Evolutionary conservation across 306 rosid genomes (phyloP), one percentile per base, ranked within the genome.

Genomic region (Abrus precatorius): DNA sequence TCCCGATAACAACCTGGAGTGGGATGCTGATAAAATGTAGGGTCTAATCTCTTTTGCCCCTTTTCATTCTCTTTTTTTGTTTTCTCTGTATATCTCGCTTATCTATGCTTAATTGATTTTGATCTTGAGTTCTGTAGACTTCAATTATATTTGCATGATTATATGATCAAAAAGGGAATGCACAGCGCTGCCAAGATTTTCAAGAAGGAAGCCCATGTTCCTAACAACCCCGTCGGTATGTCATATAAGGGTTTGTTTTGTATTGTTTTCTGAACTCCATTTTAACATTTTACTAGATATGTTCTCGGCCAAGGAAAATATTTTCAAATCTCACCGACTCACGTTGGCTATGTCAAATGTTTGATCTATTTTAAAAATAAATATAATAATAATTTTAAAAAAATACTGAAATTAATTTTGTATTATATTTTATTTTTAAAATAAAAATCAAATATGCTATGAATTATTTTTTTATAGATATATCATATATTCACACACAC

Each of bases 131-230:
- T 69, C 9, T 40, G 2, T 80, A 91, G 95, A 49, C 45, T 91
- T 78, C 50, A 14, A 27, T 1, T 68, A 5, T 91, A 80, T 74
- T 0, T 91, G 77, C 81, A 82, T 72, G 93, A 91, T 67, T 89
- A 91, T 36, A 14, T 89, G 91, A 38, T 78, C 69, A 89, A 72
- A 67, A 89, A 6, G 62, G 87, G 90, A 47, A 82, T 84, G 90
- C 49, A 72, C 11, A 1, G 12, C 0, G 5, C 90, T 0, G 93
- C 93, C 56, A 83, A 41, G 49, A 73, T 72, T 86, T 91, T 89
- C 87, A 74, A 13, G 72, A 32, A 36, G 11, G 95, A 91, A 76
- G 84, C 85, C 0, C 20, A 68, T 7, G 9, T 87, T 67, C 3
- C 45, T 12, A 5, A 60, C 1, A 28, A 1, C 36, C 49, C 75